Evolutionary conservation across 2,329 filamentous ascomycete genomes (phyloP).

Genomic region (Fusarium nodosum): DNA sequence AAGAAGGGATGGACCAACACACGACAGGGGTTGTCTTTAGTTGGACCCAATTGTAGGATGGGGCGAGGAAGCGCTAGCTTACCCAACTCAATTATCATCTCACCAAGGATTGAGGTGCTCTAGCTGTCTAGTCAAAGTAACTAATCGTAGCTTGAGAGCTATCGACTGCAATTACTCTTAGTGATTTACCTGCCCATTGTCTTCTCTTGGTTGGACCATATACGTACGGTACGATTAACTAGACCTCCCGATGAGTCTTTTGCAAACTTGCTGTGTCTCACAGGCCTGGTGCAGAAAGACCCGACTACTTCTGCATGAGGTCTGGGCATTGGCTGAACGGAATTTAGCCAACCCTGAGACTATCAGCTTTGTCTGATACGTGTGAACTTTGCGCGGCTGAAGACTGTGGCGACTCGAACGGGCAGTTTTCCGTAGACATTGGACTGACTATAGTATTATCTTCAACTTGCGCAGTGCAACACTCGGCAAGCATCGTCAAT

Average conservation of each 20-base stretch:
- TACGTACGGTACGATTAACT: background rate
- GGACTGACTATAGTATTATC: background rate
- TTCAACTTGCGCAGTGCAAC: background rate
- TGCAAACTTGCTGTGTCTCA: too few species aligned
- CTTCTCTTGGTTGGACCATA: background rate
- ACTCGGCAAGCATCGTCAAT: background rate
- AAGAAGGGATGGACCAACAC: constrained; percentile 35
- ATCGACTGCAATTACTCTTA: background rate
- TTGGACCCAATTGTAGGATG: constrained; percentile 11
- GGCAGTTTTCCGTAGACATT: background rate
- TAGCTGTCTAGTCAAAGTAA: background rate
- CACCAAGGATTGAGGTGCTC: background rate
- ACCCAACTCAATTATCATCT: background rate
- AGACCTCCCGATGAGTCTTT: background rate
- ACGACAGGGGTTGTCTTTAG: constrained; percentile 31
- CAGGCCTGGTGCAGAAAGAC: too few species aligned
- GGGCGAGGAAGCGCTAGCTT: constrained; percentile 12
- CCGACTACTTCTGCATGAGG: too few species aligned
- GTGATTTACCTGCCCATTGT: background rate
- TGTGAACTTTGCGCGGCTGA: background rate
- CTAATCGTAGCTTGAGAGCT: background rate
- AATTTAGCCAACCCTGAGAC: background rate
- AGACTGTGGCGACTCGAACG: background rate
- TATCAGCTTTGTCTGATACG: background rate
- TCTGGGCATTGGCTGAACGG: too few species aligned